Evolutionary conservation across 179 eudicot genomes (phyloP).

Genomic region (Beta macrorhiza): DNA sequence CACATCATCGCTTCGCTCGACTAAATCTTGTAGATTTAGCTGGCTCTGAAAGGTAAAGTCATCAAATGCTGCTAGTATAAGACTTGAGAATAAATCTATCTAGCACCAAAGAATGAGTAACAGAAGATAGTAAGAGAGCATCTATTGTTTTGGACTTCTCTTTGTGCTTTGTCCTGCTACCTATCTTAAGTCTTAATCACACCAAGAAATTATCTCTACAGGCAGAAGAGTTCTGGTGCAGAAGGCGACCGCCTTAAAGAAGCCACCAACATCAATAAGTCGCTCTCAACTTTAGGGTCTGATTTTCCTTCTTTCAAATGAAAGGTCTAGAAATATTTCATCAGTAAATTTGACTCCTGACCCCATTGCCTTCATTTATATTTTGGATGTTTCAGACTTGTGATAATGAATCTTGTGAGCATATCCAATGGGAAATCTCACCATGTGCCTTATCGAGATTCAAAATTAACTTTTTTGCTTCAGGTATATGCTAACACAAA

Average conservation of each 20-base stretch:
- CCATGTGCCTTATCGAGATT: conserved; percentile 98
- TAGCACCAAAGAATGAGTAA: background rate
- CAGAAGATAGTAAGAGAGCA: background rate
- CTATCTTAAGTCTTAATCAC: background rate
- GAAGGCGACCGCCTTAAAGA: conserved; percentile 99
- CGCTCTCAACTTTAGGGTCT: conserved; percentile 96
- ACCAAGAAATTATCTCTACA: conserved; percentile 23
- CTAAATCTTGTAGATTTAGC: conserved; percentile 97
- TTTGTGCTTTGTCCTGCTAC: background rate
- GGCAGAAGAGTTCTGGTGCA: conserved; percentile 99
- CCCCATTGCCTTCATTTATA: background rate
- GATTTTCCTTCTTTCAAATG: conserved; percentile 23
- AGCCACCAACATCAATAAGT: conserved; percentile 98
- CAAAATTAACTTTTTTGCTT: conserved; percentile 95
- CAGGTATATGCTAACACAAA: conserved; percentile 53
- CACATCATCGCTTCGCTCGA: conserved; percentile 92
- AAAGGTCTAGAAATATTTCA: background rate
- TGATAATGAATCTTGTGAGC: conserved; percentile 95
- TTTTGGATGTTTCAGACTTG: conserved; percentile 57
- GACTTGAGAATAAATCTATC: background rate
- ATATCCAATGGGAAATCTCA: conserved; percentile 87
- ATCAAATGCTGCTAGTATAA: background rate
- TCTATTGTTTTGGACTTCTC: background rate
- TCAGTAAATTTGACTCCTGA: background rate
- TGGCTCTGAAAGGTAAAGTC: conserved; percentile 90